These are phyloP conservation scores for Planoprotostelium fungivorum DNA, from an alignment of 78 protist species.

Conservation along the genomic window DNA sequence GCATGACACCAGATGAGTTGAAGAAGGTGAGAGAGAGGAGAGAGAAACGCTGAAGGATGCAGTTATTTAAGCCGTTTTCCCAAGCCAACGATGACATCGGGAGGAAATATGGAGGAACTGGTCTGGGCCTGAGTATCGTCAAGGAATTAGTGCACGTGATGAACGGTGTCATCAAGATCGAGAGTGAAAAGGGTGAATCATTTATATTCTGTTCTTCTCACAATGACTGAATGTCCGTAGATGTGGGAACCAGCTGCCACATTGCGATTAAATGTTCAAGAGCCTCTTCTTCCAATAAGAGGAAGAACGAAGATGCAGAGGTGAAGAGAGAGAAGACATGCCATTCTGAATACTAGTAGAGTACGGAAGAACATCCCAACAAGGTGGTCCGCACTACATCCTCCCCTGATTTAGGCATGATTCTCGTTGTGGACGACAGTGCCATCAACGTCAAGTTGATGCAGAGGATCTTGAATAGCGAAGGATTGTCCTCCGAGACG, in stretches of 20 bases:
- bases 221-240: too few species aligned
- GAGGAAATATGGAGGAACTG: conserved; percentile 65
- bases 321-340: neutral
- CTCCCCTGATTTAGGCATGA: neutral
- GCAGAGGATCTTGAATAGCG: neutral
- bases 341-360: neutral
- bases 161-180: conserved; percentile 54
- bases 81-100: conserved; percentile 49
- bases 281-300: too few species aligned
- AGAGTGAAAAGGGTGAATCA: conserved; percentile 20
- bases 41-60: neutral
- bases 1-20: conserved; percentile 39
- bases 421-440: neutral
- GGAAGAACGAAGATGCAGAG: neutral
- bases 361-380: too few species aligned
- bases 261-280: too few species aligned
- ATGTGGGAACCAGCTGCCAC: neutral
- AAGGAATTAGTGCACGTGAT: conserved; percentile 45
- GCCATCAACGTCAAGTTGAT: neutral
- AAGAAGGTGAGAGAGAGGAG: neutral
- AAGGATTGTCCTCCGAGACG: neutral
- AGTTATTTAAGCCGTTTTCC: conserved; percentile 58
- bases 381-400: neutral
- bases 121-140: conserved; percentile 62
- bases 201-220: too few species aligned